phyloP scores from a whole-genome alignment of 73 alveolate species.

The Paraurostyla sp. region DNA sequence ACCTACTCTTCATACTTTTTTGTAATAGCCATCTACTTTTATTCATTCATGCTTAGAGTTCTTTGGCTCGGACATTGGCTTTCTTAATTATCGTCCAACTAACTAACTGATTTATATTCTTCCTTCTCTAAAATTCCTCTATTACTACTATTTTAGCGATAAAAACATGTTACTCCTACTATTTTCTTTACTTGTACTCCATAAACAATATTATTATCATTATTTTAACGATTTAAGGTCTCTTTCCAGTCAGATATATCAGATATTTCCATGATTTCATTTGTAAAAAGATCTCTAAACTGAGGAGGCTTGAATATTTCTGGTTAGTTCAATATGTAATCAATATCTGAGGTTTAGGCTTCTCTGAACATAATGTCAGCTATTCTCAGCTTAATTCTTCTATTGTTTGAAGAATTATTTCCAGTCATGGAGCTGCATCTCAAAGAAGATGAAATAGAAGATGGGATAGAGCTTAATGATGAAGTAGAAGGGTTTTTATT shows the following conservation, averaged over 20 bases:
- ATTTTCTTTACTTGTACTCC: background rate
- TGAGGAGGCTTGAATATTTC: background rate
- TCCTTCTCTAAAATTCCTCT: background rate
- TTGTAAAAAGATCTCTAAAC: background rate
- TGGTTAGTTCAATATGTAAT: background rate
- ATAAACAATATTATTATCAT: conserved; percentile 1
- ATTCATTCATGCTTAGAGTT: background rate
- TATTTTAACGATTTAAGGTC: background rate
- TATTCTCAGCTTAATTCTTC: background rate
- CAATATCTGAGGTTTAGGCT: background rate
- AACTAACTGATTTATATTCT: background rate
- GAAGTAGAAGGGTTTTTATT: conserved; percentile 8
- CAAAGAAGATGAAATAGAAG: background rate
- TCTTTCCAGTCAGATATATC: conserved; percentile 28
- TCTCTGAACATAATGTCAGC: conserved; percentile 39
- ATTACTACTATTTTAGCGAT: conserved; percentile 32
- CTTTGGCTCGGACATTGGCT: background rate
- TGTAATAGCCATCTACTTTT: background rate
- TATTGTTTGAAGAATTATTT: background rate
- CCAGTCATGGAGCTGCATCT: conserved; percentile 10
- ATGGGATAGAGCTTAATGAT: background rate
- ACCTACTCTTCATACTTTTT: background rate
- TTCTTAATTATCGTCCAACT: background rate
- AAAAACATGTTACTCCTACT: conserved; percentile 33
- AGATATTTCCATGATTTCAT: conserved; percentile 7